Evolutionary conservation across 331 rosid genomes (phyloP), one percentile per base, ranked within the genome.

Genomic region (Pyrus hybrid): DNA sequence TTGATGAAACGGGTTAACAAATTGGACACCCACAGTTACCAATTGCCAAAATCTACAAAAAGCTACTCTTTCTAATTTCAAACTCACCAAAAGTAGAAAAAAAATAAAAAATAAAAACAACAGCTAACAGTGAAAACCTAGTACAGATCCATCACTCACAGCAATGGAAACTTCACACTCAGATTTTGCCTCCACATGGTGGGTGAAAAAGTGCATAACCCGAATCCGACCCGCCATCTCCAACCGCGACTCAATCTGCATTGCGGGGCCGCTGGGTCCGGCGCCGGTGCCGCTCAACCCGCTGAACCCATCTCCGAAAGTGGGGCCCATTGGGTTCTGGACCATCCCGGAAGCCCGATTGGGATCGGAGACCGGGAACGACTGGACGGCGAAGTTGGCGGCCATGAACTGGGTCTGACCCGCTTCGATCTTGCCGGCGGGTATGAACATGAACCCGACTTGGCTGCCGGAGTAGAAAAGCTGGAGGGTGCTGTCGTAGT

Each of bases 401-500:
- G 91, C 93, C 93, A 94, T 85, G 85, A 74, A 83, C 77, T 90
- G 84, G 23, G 97, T 94, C 51, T 77, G 82, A 1, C 89, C 88
- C 21, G 97, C 79, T 51, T 81, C 89, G 85, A 94, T 86, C 77
- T 76, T 79, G 5, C 92, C 96, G 73, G 98, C 97, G 33, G 98
- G 98, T 2, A 94, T 91, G 82, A 91, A 94, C 96, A 94, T 81
- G 89, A 94, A 94, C 1, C 98, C 98, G 74, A 94, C 85, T 64
- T 85, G 95, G 4, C 7, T 77, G 9, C 98, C 96, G 63, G 87
- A 77, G 84, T 85, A 88, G 85, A 94, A 74, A 61, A 94, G 93
- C 90, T 91, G 96, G 67, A 94, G 90, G 3, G 91, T 83, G 74
- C 95, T 88, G 73, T 94, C 97, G 85, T 82, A 94, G 90, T 94